A percentile compares a stretch with the other conserved stretches of the same genome.
phyloP scores from a whole-genome alignment of 2,329 filamentous ascomycete species.

The Pestalotiopsis sp. region DNA sequence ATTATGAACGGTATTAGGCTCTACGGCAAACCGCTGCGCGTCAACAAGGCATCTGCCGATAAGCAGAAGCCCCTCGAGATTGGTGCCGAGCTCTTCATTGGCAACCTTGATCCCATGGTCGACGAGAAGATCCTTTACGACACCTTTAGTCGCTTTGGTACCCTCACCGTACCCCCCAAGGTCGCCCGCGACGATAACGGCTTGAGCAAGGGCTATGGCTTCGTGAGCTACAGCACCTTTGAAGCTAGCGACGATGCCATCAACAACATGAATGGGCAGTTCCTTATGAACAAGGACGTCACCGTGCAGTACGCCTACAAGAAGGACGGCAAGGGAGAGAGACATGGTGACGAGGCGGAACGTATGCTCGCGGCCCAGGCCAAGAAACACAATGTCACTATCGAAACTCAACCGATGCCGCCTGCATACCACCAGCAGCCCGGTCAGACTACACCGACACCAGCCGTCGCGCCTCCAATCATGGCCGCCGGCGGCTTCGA shows the following conservation, averaged over 20 bases:
- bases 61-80: conserved; percentile 94
- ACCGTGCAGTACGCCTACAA: conserved; percentile 99
- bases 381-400: conserved; percentile 90
- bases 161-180: conserved; percentile 82
- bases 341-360: conserved; percentile 93
- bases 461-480: conserved; percentile 24
- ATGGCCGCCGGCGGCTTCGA: conserved; percentile 29
- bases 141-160: conserved; percentile 89
- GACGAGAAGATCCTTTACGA: conserved; percentile 97
- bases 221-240: conserved; percentile 91
- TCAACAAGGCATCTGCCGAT: conserved; percentile 92
- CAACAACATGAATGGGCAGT: conserved; percentile 92
- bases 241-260: conserved; percentile 92
- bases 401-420: conserved; percentile 76
- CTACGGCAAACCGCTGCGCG: conserved; percentile 91
- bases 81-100: conserved; percentile 94
- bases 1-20: conserved; percentile 96
- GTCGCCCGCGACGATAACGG: conserved; percentile 88
- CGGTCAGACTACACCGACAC: conserved; percentile 28
- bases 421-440: conserved; percentile 66
- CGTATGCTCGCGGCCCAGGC: conserved; percentile 89
- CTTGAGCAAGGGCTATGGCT: conserved; percentile 92
- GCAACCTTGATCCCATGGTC: conserved; percentile 91
- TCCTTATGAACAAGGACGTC: conserved; percentile 95
- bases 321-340: conserved; percentile 96